Evolutionary conservation across 1,284 basidiomycete genomes (phyloP), one percentile per base, ranked within the genome.

Genomic region (Ceratobasidium sp.): DNA sequence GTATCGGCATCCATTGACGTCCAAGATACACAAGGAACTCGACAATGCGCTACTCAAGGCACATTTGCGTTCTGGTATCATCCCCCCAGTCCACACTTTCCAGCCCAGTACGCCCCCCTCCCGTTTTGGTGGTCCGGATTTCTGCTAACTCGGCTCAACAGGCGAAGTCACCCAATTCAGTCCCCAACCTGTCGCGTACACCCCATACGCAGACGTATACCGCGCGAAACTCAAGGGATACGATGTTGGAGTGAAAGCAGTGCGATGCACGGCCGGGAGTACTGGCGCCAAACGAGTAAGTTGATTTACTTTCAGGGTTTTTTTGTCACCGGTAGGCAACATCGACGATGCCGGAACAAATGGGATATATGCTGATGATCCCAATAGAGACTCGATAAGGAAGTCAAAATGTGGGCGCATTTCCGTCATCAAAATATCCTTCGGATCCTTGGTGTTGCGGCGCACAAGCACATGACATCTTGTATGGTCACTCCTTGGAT

Each of bases 1-100:
- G 71, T 74, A 74, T 38, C 59, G 71, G 15, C 71, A 74, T 44
- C 71, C 71, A 2, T 54, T 74, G 28, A 74, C 71, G 61, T 74
- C 71, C 61, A 74, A 74, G 61, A 64, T 74, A 20, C 71, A 74
- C 61, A 74, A 74, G 13, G 71, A 74, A 48, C 71, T 74, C 59
- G 71, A 74, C 23, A 74, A 74, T 46, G 71, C 71, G 46, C 33
- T 74, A 48, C 71, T 74, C 61, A 74, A 74, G 61, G 61, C 71
- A 7, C 71, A 74, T 52, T 64, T 74, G 56, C 71, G 71, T 2
- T 74, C 71, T 15, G 71, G 71, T 17, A 74, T 74, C 52, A 48
- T 74, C 40, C 71, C 71, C 26, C 71, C 71, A n/a, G 71, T 74
- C 5, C 71, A 74, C 26, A 74, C 71, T 10, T 74, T 74, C 71